Evolutionary conservation across 345 rosid genomes (phyloP).

Genomic region (Hypericum androsaemum): DNA sequence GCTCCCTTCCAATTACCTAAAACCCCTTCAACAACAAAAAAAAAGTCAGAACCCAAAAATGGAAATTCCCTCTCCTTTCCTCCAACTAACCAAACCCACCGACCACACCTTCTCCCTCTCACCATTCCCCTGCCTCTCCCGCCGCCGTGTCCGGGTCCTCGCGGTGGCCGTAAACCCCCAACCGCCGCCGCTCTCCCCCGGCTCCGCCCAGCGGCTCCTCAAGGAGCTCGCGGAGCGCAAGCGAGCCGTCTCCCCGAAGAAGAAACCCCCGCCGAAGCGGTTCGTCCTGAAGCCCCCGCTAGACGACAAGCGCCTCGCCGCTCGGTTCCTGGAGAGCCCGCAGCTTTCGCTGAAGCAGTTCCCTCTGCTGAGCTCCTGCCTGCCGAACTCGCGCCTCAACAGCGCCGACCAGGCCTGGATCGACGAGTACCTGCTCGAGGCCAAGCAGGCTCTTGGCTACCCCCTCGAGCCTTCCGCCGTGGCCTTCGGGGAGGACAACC

Average conservation of each 20-base stretch:
- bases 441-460: constrained; percentile 89
- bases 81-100: constrained; percentile 4
- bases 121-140: constrained; percentile 33
- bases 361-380: constrained; percentile 75
- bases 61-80: no score
- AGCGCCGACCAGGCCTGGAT: constrained; percentile 84
- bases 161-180: constrained; percentile 50
- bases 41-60: no score
- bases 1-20: no score
- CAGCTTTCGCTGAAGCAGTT: constrained; percentile 77
- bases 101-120: constrained; percentile 58
- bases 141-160: constrained; percentile 15
- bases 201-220: constrained; percentile 83
- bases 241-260: constrained; percentile 49
- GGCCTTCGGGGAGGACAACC: constrained; percentile 59
- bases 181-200: constrained; percentile 45
- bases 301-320: constrained; percentile 68
- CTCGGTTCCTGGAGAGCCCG: constrained; percentile 79
- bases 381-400: constrained; percentile 76
- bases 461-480: constrained; percentile 57
- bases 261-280: constrained; percentile 54
- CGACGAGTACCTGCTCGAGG: constrained; percentile 81
- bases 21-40: no score
- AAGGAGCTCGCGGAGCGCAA: constrained; percentile 90
- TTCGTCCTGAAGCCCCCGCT: constrained; percentile 76